phyloP scores from a whole-genome alignment of 2,329 filamentous ascomycete genomes.

The Alternaria conjuncta region DNA sequence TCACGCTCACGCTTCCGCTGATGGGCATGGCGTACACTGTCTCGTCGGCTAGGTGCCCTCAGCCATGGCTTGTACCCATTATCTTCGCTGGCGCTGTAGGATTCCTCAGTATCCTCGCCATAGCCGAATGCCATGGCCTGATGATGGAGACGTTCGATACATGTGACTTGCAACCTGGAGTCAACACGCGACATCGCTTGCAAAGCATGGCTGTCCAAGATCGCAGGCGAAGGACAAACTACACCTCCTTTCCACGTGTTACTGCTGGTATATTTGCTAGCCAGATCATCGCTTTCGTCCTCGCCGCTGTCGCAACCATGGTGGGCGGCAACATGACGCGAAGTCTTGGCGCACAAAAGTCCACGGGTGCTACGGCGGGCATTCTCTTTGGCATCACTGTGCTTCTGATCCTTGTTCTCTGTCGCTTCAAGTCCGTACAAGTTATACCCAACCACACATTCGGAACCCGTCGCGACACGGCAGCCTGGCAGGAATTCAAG shows the following conservation, averaged over 20 bases:
- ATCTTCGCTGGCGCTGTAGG: slow-evolving; percentile 71
- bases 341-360: slow-evolving; percentile 69
- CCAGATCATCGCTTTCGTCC: slow-evolving; percentile 72
- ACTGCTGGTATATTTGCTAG: slow-evolving; percentile 73
- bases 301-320: slow-evolving; percentile 72
- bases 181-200: slow-evolving; percentile 61
- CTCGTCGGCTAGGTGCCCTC: slow-evolving; percentile 66
- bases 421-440: slow-evolving; percentile 69
- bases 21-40: slow-evolving; percentile 72
- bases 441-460: slow-evolving; percentile 69
- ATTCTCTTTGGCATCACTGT: slow-evolving; percentile 71
- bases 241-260: slow-evolving; percentile 77
- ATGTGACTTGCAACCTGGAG: slow-evolving; percentile 77
- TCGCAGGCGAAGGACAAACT: slow-evolving; percentile 66
- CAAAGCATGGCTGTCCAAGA: slow-evolving; percentile 54
- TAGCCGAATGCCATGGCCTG: slow-evolving; percentile 76
- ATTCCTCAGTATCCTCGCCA: slow-evolving; percentile 74
- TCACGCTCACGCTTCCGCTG: slow-evolving; percentile 71
- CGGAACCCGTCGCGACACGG: slow-evolving; percentile 44
- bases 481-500: slow-evolving; percentile 39
- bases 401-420: slow-evolving; percentile 66
- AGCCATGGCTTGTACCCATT: slow-evolving; percentile 67
- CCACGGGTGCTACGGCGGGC: slow-evolving; percentile 71
- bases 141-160: slow-evolving; percentile 84
- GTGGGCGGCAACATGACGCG: slow-evolving; percentile 72